These are phyloP conservation scores for Euphorbia schlechtendalii DNA, from an alignment of 441 rosid genomes.

Conservation along the genomic window DNA sequence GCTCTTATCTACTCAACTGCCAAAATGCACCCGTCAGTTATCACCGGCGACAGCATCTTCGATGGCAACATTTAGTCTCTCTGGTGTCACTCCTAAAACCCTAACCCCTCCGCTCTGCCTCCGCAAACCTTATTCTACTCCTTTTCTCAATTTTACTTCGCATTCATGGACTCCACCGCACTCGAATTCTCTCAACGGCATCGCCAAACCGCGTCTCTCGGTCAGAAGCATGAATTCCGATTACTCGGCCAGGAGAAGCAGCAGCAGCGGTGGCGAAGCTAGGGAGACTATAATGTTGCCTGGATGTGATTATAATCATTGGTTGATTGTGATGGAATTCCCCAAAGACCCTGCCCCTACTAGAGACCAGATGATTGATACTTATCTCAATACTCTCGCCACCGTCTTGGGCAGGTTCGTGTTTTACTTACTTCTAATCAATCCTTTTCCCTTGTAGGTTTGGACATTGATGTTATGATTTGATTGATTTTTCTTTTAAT, in stretches of 20 bases:
- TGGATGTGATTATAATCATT: conserved; percentile 83
- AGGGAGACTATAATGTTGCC: conserved; percentile 90
- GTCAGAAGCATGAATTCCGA: conserved; percentile 44
- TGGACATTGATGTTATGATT: not conserved
- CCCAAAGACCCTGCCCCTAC: conserved; percentile 89
- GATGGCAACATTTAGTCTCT: conserved; percentile 42
- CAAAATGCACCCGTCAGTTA: conserved; percentile 1
- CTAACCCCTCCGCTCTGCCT: conserved; percentile 25
- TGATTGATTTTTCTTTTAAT: not conserved
- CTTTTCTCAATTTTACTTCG: not conserved
- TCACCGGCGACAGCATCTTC: not conserved
- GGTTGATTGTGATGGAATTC: conserved; percentile 92
- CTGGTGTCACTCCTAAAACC: conserved; percentile 38
- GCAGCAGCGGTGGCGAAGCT: conserved; percentile 64
- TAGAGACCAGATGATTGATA: conserved; percentile 87
- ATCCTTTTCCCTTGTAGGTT: not conserved
- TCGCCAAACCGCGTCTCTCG: conserved; percentile 18
- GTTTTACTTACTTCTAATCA: not conserved
- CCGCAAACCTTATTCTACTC: conserved; percentile 15
- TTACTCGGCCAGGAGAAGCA: conserved; percentile 63
- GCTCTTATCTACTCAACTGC: conserved; percentile 21
- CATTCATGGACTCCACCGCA: conserved; percentile 20
- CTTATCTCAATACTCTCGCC: conserved; percentile 76
- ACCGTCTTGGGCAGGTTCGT: conserved; percentile 74
- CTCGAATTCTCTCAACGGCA: conserved; percentile 18